Evolutionary conservation across 805 yeast species (phyloP).

Genomic region (Kluyveromyces dobzhanskii): DNA sequence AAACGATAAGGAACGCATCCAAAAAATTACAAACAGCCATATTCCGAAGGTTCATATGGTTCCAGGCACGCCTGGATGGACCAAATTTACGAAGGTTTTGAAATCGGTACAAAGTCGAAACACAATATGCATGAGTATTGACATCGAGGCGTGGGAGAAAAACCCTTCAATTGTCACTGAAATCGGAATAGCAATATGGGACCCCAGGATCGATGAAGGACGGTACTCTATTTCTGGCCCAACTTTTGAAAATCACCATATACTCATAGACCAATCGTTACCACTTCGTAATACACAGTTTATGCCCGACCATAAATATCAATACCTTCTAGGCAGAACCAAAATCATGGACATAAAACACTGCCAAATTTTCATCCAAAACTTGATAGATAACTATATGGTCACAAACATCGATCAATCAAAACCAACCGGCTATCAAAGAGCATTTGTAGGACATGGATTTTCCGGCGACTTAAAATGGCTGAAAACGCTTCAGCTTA

Average conservation of each 20-base stretch:
- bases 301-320: conserved; percentile 46
- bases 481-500: conserved; percentile 39
- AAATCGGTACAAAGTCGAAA: conserved; percentile 1
- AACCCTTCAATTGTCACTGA: conserved; percentile 40
- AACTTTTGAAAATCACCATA: conserved; percentile 33
- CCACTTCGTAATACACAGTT: conserved; percentile 41
- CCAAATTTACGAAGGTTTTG: not conserved
- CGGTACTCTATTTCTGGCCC: conserved; percentile 31
- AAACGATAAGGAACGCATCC: not conserved
- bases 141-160: conserved; percentile 50
- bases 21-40: conserved; percentile 1
- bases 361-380: conserved; percentile 34
- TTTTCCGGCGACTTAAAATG: conserved; percentile 46
- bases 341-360: conserved; percentile 32
- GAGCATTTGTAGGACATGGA: conserved; percentile 53
- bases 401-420: conserved; percentile 19
- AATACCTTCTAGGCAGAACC: conserved; percentile 44
- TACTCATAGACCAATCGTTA: conserved; percentile 38
- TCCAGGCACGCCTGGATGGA: conserved; percentile 3
- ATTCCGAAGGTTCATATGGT: not conserved
- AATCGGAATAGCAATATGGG: conserved; percentile 49
- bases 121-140: conserved; percentile 38
- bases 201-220: conserved; percentile 38
- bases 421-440: conserved; percentile 10
- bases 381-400: conserved; percentile 38